A percentile compares a stretch with the other conserved stretches of the same genome.
These are phyloP conservation scores for Albizia julibrissin DNA, from an alignment of 306 rosid genomes.

Conservation along the genomic window DNA sequence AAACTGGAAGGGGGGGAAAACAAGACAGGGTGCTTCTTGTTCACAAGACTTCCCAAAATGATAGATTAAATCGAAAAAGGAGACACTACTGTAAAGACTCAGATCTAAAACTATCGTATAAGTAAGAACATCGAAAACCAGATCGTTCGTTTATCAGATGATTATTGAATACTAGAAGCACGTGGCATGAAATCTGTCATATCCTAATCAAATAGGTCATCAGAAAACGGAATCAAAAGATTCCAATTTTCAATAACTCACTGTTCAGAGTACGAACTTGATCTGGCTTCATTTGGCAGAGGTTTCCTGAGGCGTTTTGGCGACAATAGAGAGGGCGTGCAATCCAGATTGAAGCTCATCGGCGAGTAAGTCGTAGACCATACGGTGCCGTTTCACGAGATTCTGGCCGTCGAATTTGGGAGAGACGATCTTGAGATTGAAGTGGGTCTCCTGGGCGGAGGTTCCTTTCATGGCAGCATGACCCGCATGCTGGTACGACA, in stretches of 20 bases:
- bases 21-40: not conserved
- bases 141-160: not conserved
- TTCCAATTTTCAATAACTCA: conserved; percentile 10
- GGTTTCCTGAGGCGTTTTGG: conserved; percentile 54
- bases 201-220: not conserved
- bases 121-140: too few species aligned
- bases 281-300: not conserved
- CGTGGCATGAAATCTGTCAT: not conserved
- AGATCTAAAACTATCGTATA: too few species aligned
- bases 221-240: not conserved
- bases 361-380: conserved; percentile 58
- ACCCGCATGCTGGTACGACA: conserved; percentile 83
- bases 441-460: conserved; percentile 67
- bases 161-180: not conserved
- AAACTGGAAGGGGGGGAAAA: not conserved
- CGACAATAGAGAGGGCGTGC: conserved; percentile 66
- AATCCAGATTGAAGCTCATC: conserved; percentile 68
- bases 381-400: conserved; percentile 68
- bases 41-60: not conserved
- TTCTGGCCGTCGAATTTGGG: conserved; percentile 70
- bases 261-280: not conserved
- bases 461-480: conserved; percentile 67
- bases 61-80: not conserved
- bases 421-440: conserved; percentile 73
- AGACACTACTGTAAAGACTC: not conserved